phyloP scores from a whole-genome alignment of 1,139 yeast genomes.

The Yamadazyma atmosphaerica region DNA sequence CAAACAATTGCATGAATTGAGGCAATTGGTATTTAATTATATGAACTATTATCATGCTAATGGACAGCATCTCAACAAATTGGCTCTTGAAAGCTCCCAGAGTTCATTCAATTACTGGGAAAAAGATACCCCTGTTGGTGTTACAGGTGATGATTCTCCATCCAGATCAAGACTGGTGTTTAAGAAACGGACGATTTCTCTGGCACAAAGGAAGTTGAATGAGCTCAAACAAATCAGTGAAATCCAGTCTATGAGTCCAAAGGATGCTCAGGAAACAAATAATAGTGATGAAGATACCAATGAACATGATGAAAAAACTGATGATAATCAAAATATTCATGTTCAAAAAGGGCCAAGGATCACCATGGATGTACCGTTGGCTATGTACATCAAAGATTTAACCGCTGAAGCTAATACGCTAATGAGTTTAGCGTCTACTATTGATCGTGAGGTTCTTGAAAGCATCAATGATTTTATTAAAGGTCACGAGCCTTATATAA shows the following conservation, averaged over 20 bases:
- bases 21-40: conserved; percentile 39
- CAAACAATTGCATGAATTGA: conserved; percentile 42
- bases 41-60: conserved; percentile 40
- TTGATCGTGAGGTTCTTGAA: conserved; percentile 39
- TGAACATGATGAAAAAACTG: too few species aligned
- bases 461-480: conserved; percentile 38
- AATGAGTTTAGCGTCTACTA: conserved; percentile 30
- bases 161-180: conserved; percentile 1
- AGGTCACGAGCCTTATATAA: conserved; percentile 36
- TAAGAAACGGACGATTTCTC: conserved; percentile 14
- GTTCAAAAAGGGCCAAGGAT: conserved; percentile 2
- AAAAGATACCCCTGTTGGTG: conserved; percentile 3
- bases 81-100: conserved; percentile 7
- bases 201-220: conserved; percentile 8
- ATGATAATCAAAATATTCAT: too few species aligned
- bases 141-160: conserved; percentile 3
- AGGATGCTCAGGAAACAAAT: not conserved
- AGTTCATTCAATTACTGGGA: not conserved
- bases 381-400: conserved; percentile 18
- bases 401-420: conserved; percentile 26
- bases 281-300: not conserved
- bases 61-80: conserved; percentile 31
- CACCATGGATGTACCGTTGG: conserved; percentile 15
- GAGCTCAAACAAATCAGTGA: conserved; percentile 5
- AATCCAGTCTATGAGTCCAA: too few species aligned